Conservation (phyloP, 202 grass and related monocot genomes). For the Dendrocalamus latiflorus region DNA sequence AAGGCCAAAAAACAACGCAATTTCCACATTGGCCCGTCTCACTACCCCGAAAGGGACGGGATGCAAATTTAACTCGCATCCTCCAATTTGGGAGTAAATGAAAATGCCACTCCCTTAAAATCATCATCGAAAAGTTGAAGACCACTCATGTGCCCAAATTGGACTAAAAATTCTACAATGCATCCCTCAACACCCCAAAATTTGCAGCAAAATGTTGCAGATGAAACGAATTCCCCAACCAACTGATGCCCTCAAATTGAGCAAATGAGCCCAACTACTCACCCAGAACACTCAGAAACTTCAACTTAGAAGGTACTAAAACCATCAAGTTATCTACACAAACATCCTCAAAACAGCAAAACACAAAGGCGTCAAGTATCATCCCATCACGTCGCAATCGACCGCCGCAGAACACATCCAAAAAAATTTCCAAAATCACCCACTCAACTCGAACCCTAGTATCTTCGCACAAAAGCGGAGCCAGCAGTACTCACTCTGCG, state of each 20-base stretch:
- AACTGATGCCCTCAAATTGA: no score
- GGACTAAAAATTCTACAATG: no score
- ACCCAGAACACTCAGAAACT: not conserved
- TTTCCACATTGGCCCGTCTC: not conserved
- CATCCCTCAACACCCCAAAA: no score
- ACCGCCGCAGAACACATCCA: no score
- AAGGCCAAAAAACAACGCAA: not conserved
- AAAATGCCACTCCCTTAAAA: no score
- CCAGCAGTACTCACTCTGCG: conserved; percentile 54
- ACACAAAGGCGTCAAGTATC: not conserved
- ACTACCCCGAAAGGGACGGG: not conserved
- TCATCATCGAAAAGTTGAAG: no score
- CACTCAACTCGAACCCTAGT: not conserved
- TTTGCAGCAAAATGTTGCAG: no score
- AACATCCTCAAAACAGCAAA: not conserved
- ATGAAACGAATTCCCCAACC: no score
- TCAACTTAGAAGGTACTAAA: not conserved
- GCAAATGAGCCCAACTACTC: not conserved
- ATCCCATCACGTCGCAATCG: no score
- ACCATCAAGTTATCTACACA: not conserved
- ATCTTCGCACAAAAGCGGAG: not conserved
- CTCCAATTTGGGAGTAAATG: not conserved
- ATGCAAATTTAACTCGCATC: not conserved
- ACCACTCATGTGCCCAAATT: no score
- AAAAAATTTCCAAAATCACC: no score